Evolutionary conservation across 1,139 yeast genomes (phyloP), one percentile per base, ranked within the genome.

Genomic region (Pichia cactophila): DNA sequence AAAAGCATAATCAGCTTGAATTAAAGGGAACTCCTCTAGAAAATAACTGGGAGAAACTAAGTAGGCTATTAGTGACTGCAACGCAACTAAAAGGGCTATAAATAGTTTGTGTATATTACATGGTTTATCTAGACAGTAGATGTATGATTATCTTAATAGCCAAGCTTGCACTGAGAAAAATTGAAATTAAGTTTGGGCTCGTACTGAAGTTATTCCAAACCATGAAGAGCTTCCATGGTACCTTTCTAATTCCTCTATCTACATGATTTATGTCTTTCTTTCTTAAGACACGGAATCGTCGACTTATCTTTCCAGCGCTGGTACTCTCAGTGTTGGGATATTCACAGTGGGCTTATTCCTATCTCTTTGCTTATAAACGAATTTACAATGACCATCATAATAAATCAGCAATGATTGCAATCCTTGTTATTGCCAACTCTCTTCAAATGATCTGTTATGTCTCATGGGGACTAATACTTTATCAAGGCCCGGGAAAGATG

Each of bases 21-120:
- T 36, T 47, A 12, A 36, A 10, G 71, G 77, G 70, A 62, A 71
- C 63, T 64, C 70, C 59, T 64, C 67, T 50, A 14, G 47, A 54
- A 2, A 49, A 51, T 2, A 59, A 62, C 43, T 29, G 46, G 23
- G 53, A 39, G 5, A 46, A 42, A 35, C 45, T 63, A 17, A 57
- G 56, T 31, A 51, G 66, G 45, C 33, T 57, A 1, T 47, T 63
- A 4, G 57, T 62, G 1, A 53, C 57, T 7, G 41, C 53, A 4
- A 63, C 61, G 1, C 68, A 64, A 43, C 48, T 64, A 23, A 64
- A 63, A 41, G 60, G 64, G 12, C 43, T 60, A 2, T 59, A 44
- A 26, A 12, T 2, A 16, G 2, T 7, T 16, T 39, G n/a, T 23
- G 37, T 14, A 23, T 36, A 23, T 33, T 43, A n/a, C 26, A 33